phyloP scores from a whole-genome alignment of 495 filamentous ascomycete species.

The Podospora comata region DNA sequence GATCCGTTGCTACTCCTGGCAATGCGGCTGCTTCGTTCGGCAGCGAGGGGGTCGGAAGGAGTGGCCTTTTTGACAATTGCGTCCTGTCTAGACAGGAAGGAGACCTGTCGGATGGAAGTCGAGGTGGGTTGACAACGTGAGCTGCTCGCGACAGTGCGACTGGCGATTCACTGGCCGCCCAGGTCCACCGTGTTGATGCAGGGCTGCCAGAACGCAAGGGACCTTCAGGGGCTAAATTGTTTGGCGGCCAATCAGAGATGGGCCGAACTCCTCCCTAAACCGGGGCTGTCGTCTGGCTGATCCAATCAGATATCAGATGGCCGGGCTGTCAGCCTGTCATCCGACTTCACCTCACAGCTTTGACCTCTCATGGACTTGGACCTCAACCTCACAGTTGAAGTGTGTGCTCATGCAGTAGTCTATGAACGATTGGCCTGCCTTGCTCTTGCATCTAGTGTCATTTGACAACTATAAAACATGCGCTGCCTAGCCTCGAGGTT shows the following conservation, averaged over 20 bases:
- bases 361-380: neutral
- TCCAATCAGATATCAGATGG: neutral
- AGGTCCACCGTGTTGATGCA: neutral
- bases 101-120: neutral
- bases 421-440: neutral
- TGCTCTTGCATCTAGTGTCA: neutral
- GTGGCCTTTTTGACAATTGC: neutral
- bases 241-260: neutral
- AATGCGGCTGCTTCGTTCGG: neutral
- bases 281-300: neutral
- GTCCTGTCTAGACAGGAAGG: neutral
- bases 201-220: neutral
- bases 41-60: neutral
- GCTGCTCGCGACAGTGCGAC: neutral
- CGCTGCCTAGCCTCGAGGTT: neutral
- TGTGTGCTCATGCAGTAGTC: neutral
- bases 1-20: constrained; percentile 13
- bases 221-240: neutral
- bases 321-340: neutral
- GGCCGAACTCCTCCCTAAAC: neutral
- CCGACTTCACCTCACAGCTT: neutral
- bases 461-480: neutral
- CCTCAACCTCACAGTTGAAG: neutral
- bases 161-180: neutral
- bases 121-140: neutral